Evolutionary conservation across 345 rosid species (phyloP).

Genomic region (Pistacia integerrima): DNA sequence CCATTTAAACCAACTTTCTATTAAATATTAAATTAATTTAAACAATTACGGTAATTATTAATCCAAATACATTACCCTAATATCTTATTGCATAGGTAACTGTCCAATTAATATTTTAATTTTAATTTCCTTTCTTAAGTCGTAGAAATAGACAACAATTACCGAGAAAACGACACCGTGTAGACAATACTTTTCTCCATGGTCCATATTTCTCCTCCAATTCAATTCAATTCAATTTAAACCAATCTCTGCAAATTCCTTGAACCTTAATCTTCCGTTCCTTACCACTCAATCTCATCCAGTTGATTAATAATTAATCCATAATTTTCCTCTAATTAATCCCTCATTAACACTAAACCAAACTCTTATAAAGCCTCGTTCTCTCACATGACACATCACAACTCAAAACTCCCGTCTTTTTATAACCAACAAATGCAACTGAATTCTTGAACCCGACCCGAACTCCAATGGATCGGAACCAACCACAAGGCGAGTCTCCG

Average conservation of each 20-base stretch:
- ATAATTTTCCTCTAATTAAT: background rate
- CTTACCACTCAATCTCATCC: background rate
- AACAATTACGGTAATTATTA: too few species aligned
- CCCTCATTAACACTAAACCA: background rate
- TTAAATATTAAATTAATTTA: too few species aligned
- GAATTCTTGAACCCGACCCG: background rate
- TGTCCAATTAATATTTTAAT: too few species aligned
- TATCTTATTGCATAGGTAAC: too few species aligned
- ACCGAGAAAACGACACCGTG: too few species aligned
- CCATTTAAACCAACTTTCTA: too few species aligned
- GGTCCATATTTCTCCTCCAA: background rate
- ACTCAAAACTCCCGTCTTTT: background rate
- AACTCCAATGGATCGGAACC: constrained; percentile 51
- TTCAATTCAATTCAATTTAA: too few species aligned
- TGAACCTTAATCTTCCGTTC: background rate
- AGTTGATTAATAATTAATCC: background rate
- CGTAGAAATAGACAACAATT: too few species aligned
- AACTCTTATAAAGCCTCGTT: background rate
- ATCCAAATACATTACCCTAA: too few species aligned
- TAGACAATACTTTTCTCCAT: too few species aligned
- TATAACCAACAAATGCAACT: background rate
- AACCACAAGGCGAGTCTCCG: constrained; percentile 38
- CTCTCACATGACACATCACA: too few species aligned
- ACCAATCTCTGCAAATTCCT: background rate
- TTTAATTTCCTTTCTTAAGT: too few species aligned